Base-by-base conservation (phyloP, 805 yeast species). In the Candida oleophila region DNA sequence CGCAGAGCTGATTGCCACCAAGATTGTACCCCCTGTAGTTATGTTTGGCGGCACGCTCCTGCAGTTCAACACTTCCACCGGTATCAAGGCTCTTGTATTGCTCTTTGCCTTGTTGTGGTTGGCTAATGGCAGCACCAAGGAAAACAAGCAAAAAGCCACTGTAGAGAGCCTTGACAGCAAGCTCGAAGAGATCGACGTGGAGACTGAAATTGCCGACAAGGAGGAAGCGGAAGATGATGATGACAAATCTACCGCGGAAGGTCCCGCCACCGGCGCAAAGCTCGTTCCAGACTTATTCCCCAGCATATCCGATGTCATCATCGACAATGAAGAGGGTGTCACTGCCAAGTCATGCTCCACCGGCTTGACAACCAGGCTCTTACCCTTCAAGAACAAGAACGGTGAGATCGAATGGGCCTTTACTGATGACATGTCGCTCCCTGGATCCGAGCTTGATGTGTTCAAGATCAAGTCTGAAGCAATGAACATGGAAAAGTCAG, bases 371-470 rank as follows among this genome's bases (percentile, higher is more conserved):
- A 68, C 82, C 2, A 68, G 77, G 44, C 65, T 79, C 39, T 61
- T 78, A n/a, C 81, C 84, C 3, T 68, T 73, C 50, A 76, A 74
- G 42, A 80, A 78, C 54, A 62, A 60, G 14, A 69, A 72, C 30
- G 87, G 86, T 2, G 81, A 78, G 50, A 71, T 81, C 14, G 82
- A 78, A 46, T 82, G 85, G 80, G 72, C 73, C 14, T 71, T 82
- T 46, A 73, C 77, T 20, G 81, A 78, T 37, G 76, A 71, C 22
- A 18, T 22, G 34, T 25, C 34, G 34, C 42, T 45, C 30, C 52
- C 59, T 14, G 67, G 59, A 4, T 44, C 53, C 44, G 69, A 62
- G 47, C 52, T 64, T 42, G 69, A 66, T 28, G 59, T 54, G 11
- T 64, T 64, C 49, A 62, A 61, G 45, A 47, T 56, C 8, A 43